Base-by-base conservation (phyloP, 768 basidiomycete genomes). In the Dacryopinax primogenitus region DNA sequence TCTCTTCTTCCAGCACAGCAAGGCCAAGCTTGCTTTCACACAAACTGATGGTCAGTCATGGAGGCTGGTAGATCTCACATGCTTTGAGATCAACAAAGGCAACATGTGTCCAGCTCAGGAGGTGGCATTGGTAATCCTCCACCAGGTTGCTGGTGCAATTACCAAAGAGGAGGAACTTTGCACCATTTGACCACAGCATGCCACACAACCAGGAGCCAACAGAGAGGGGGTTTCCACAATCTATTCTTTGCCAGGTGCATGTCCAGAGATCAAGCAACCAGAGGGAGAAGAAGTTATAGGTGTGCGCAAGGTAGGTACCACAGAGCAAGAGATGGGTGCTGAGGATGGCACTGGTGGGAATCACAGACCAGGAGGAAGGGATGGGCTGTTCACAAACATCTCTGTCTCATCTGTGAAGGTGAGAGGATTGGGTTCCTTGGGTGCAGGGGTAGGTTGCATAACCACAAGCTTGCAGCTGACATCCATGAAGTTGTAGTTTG, bases 401-500 rank as follows among this genome's bases (percentile, higher is more conserved):
- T 82, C 73, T 6, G 94, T 95, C 34, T 86, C 83, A 72, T 95
- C 90, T 66, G 84, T 82, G 61, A 94, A 84, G 1, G 82, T 82
- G 72, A 92, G 93, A 84, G 18, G 82, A 78, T 70, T 86, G 83
- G 1, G 89, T 84, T 41, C 45, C 37, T 36, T 69, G 62, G 35
- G 65, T 1, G 66, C 45, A 0, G 72, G 68, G 0, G 86, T 79
- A 0, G 92, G 92, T 2, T 88, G 85, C 73, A 97, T 86, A 33
- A 97, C 82, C 77, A 96, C 92, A 62, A 98, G 84, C 73, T 97
- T 94, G 41, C 95, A 88, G 73, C 92, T 89, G 67, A 97, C 94
- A 72, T 96, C 92, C 64, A 88, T 90, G 76, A 93, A 93, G 77
- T 97, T 97, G 79, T 94, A 96, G 73, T 98, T 99, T 71, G 90